Evolutionary conservation across 768 basidiomycete genomes (phyloP).

Genomic region (Pisolithus tinctorius): DNA sequence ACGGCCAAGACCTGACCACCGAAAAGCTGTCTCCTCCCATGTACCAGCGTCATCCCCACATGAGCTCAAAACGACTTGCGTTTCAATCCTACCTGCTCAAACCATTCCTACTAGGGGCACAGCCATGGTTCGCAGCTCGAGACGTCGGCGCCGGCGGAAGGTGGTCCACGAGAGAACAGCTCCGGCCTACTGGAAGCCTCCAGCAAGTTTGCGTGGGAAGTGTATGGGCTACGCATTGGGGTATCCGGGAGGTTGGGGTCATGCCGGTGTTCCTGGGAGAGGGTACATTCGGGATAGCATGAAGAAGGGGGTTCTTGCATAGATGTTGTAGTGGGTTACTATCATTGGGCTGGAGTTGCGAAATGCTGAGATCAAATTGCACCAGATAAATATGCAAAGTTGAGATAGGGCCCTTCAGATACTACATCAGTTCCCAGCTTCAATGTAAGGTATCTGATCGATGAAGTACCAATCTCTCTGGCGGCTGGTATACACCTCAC

Average conservation of each 20-base stretch:
- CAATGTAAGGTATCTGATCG: too few relatives aligned
- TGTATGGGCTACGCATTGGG: constrained; percentile 26
- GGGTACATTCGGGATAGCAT: constrained; percentile 21
- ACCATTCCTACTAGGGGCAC: background rate
- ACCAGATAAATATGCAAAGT: too few relatives aligned
- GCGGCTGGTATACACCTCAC: too few relatives aligned
- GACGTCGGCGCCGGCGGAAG: constrained; percentile 7
- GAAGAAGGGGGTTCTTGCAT: constrained; percentile 14
- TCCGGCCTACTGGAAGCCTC: constrained; percentile 25
- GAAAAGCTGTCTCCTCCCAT: background rate
- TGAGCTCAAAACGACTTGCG: constrained; percentile 13
- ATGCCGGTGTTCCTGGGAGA: background rate
- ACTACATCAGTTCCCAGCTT: too few relatives aligned
- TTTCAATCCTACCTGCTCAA: constrained; percentile 11
- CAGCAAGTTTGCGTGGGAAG: constrained; percentile 13
- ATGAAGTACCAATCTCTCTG: too few relatives aligned
- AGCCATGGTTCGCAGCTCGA: background rate
- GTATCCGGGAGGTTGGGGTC: constrained; percentile 25
- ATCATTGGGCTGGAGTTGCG: background rate
- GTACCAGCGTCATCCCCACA: constrained; percentile 15
- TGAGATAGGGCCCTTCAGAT: too few relatives aligned
- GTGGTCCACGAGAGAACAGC: constrained; percentile 10
- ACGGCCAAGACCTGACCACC: background rate
- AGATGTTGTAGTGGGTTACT: constrained; percentile 2
- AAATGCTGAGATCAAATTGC: too few relatives aligned